phyloP scores from a whole-genome alignment of 2,329 filamentous ascomycete species.

The Colletotrichum destructivum region DNA sequence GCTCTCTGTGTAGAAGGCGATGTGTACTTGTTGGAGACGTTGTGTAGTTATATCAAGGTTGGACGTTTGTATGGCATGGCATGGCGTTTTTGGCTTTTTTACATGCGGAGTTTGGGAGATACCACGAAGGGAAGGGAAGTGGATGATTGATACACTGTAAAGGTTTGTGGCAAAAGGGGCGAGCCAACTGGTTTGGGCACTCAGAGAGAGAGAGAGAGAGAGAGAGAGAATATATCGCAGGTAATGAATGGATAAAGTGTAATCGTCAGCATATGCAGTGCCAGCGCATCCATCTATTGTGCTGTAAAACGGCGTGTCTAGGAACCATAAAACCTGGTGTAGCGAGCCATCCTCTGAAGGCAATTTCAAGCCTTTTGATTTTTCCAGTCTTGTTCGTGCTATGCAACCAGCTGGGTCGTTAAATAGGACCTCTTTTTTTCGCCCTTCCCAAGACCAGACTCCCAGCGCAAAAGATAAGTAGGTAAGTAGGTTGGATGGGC shows the following conservation, averaged over 20 bases:
- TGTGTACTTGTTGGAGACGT: slow-evolving; percentile 7
- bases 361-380: slow-evolving; percentile 25
- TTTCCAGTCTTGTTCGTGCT: slow-evolving; percentile 34
- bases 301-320: slow-evolving; percentile 35
- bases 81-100: slow-evolving; percentile 27
- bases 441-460: slow-evolving; percentile 35
- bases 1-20: slow-evolving; percentile 19
- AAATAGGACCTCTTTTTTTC: slow-evolving; percentile 20
- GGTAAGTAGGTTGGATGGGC: background rate
- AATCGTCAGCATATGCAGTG: slow-evolving; percentile 35
- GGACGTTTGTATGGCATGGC: slow-evolving; percentile 19
- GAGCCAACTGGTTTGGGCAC: background rate
- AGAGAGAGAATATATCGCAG: background rate
- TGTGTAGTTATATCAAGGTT: background rate
- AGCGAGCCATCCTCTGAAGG: slow-evolving; percentile 32
- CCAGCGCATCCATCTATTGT: slow-evolving; percentile 43
- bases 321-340: slow-evolving; percentile 40
- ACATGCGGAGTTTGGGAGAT: slow-evolving; percentile 38
- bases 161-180: background rate
- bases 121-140: slow-evolving; percentile 15
- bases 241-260: slow-evolving; percentile 25
- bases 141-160: background rate
- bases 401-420: slow-evolving; percentile 38
- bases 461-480: slow-evolving; percentile 20
- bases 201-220: background rate